These are phyloP conservation scores for Ceratocystis cacaofunesta DNA, from an alignment of 2,329 filamentous ascomycete genomes.

Conservation along the genomic window DNA sequence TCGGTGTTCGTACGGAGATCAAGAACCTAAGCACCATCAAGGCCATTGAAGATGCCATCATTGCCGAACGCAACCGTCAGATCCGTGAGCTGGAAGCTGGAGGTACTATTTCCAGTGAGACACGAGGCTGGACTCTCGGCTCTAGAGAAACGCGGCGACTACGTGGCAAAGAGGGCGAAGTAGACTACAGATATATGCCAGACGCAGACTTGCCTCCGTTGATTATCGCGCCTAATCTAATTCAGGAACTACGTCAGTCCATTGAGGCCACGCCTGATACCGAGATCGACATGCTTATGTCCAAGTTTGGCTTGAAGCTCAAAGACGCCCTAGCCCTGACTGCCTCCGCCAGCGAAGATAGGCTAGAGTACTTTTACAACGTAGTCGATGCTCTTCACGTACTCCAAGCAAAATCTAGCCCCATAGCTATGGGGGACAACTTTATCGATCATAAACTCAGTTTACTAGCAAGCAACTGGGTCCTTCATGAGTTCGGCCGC, in stretches of 20 bases:
- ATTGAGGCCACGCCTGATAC: constrained; percentile 61
- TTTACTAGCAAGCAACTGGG: constrained; percentile 46
- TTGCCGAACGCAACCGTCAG: constrained; percentile 79
- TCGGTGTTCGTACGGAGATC: constrained; percentile 88
- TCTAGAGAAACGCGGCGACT: constrained; percentile 66
- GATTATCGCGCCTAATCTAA: constrained; percentile 54
- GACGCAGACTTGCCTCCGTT: constrained; percentile 81
- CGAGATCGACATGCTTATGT: constrained; percentile 46
- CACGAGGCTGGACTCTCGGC: constrained; percentile 80
- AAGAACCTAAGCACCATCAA: constrained; percentile 95
- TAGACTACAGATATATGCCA: constrained; percentile 97
- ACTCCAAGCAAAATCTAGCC: constrained; percentile 19
- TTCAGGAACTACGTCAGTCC: constrained; percentile 45
- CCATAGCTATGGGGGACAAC: constrained; percentile 18
- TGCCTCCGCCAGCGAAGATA: constrained; percentile 59
- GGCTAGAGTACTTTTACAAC: constrained; percentile 68
- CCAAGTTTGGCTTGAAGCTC: constrained; percentile 50
- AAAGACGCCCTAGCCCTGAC: constrained; percentile 77
- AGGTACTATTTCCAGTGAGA: constrained; percentile 66
- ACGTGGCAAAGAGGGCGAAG: constrained; percentile 87
- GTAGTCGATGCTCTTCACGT: constrained; percentile 38
- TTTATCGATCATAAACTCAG: constrained; percentile 27
- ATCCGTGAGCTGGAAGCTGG: constrained; percentile 66
- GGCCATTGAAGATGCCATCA: constrained; percentile 85
- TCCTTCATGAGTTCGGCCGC: constrained; percentile 60